Evolutionary conservation across 441 rosid species (phyloP).

Genomic region (Pelargonium citronellum): DNA sequence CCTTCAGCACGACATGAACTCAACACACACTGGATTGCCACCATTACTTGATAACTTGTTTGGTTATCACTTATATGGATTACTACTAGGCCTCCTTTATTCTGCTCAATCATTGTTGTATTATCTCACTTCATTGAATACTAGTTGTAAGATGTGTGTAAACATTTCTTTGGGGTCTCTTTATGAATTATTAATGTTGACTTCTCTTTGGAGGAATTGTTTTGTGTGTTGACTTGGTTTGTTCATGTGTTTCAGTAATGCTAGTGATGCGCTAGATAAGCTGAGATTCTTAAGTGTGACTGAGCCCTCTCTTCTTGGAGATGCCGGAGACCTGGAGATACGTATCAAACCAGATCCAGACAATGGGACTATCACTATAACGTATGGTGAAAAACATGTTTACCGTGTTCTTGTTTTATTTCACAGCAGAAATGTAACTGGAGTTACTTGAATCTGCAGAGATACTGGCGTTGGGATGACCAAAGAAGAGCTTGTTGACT

Average conservation of each 20-base stretch:
- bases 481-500: conserved; percentile 83
- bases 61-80: too few relatives aligned
- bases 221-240: background rate
- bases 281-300: conserved; percentile 90
- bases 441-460: conserved; percentile 35
- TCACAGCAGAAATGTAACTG: background rate
- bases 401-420: background rate
- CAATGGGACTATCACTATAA: conserved; percentile 75
- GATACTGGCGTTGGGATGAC: conserved; percentile 98
- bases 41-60: background rate
- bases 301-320: conserved; percentile 82
- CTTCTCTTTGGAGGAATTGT: background rate
- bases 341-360: conserved; percentile 84
- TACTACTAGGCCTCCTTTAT: too few relatives aligned
- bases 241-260: conserved; percentile 53
- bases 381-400: conserved; percentile 27
- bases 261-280: conserved; percentile 98
- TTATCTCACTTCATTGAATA: background rate
- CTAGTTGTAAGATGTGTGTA: background rate
- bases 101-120: background rate
- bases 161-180: background rate
- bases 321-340: conserved; percentile 83
- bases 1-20: too few relatives aligned
- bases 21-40: too few relatives aligned
- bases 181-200: background rate